Percentiles rank a stretch among this genome's conserved stretches.
These are phyloP conservation scores for Leishmania martiniquensis DNA, from an alignment of 208 protist genomes.

Conservation along the genomic window DNA sequence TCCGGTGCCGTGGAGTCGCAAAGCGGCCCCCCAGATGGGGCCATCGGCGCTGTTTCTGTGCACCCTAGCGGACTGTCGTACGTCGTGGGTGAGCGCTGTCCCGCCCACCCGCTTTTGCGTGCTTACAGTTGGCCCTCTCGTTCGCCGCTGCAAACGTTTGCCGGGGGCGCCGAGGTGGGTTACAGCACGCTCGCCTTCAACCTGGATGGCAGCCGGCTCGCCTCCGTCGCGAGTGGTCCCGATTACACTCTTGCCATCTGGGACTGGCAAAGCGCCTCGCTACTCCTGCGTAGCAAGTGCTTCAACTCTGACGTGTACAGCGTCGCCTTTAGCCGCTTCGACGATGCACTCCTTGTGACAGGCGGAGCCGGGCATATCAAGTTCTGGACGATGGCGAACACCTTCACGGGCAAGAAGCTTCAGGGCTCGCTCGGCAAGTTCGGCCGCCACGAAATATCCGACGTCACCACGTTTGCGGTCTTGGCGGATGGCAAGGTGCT, in stretches of 20 bases:
- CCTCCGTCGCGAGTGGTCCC: conserved; percentile 93
- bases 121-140: conserved; percentile 87
- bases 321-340: conserved; percentile 93
- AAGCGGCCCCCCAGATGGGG: conserved; percentile 56
- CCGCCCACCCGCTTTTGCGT: conserved; percentile 57
- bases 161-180: conserved; percentile 77
- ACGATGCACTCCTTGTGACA: conserved; percentile 93
- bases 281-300: conserved; percentile 96
- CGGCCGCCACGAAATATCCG: conserved; percentile 96
- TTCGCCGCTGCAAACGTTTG: conserved; percentile 58
- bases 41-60: conserved; percentile 63
- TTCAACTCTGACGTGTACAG: conserved; percentile 96
- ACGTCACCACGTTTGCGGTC: conserved; percentile 94
- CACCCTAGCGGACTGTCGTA: conserved; percentile 75
- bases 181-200: conserved; percentile 93
- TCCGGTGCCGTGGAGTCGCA: conserved; percentile 55
- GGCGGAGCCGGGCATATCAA: conserved; percentile 97
- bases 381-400: conserved; percentile 98
- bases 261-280: conserved; percentile 90
- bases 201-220: conserved; percentile 86
- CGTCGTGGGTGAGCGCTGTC: conserved; percentile 85
- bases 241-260: conserved; percentile 97
- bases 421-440: conserved; percentile 98
- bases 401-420: conserved; percentile 98
- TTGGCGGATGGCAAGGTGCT: conserved; percentile 96